Conservation (phyloP, 2,329 filamentous ascomycete genomes). For the Passalora sequoiae region DNA sequence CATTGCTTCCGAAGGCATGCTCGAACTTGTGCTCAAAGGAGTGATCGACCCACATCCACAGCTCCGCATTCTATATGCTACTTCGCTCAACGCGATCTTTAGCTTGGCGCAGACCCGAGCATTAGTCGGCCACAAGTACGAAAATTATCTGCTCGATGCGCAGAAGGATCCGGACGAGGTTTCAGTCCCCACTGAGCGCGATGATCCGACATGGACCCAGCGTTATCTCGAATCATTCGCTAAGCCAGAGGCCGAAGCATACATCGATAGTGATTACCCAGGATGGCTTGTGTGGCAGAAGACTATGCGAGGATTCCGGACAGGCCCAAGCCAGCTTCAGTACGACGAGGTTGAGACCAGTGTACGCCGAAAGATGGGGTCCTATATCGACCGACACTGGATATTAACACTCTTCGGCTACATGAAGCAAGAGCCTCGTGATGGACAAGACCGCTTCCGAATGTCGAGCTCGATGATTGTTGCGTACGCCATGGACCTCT, state of each 20-base stretch:
- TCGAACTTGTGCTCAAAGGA: conserved; percentile 75
- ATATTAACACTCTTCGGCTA: conserved; percentile 83
- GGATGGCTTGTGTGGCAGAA: conserved; percentile 97
- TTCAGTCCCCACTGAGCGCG: conserved; percentile 64
- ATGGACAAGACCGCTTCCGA: conserved; percentile 77
- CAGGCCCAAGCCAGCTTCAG: conserved; percentile 62
- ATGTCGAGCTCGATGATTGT: conserved; percentile 83
- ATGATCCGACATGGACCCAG: conserved; percentile 72
- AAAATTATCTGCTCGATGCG: conserved; percentile 76
- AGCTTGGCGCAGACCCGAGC: conserved; percentile 83
- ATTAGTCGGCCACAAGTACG: conserved; percentile 78
- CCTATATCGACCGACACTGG: conserved; percentile 76
- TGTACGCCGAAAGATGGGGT: conserved; percentile 73
- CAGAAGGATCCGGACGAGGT: conserved; percentile 74
- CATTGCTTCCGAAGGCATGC: conserved; percentile 73
- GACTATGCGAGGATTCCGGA: conserved; percentile 71
- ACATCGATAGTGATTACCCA: conserved; percentile 84
- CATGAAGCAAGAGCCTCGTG: conserved; percentile 91
- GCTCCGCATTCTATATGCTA: conserved; percentile 72
- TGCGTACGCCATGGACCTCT: conserved; percentile 83
- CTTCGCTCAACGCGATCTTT: conserved; percentile 70
- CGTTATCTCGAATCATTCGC: conserved; percentile 74
- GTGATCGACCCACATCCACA: conserved; percentile 88
- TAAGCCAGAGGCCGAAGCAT: conserved; percentile 73
- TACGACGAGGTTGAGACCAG: conserved; percentile 78